phyloP scores from a whole-genome alignment of 169 alveolate genomes.

The Plasmodium sp. region DNA sequence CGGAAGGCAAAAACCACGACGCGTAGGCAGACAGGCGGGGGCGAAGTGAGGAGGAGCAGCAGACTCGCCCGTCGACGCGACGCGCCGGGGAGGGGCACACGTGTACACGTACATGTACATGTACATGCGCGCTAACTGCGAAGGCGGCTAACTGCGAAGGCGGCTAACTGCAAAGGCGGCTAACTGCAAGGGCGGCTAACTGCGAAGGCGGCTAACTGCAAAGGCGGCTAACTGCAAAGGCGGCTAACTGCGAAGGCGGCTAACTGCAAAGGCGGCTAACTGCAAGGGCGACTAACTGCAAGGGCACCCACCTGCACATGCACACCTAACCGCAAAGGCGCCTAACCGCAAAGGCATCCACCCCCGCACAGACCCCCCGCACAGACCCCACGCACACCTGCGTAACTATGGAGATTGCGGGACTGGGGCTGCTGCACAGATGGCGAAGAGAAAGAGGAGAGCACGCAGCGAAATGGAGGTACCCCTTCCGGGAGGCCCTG shows the following conservation, averaged over 20 bases:
- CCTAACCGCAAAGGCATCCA: too few species aligned
- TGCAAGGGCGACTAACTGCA: too few species aligned
- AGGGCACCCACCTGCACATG: neutral
- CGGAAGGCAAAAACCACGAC: neutral
- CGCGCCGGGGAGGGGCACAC: neutral
- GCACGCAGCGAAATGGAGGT: neutral
- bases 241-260: too few species aligned
- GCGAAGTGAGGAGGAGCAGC: neutral
- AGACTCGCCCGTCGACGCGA: neutral
- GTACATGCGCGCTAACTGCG: too few species aligned
- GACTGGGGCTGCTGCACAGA: constrained; percentile 4
- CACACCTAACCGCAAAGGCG: too few species aligned
- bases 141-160: too few species aligned
- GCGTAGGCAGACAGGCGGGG: neutral
- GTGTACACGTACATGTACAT: neutral
- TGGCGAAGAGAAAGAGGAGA: constrained; percentile 28
- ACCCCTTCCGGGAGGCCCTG: constrained; percentile 1
- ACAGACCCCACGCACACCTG: neutral
- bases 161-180: neutral
- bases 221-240: too few species aligned
- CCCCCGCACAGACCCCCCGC: neutral
- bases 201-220: neutral
- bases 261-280: neutral
- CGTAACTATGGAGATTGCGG: constrained; percentile 54
- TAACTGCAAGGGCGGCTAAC: too few species aligned